phyloP scores from a whole-genome alignment of 345 rosid species.

The Sonneratia alba region DNA sequence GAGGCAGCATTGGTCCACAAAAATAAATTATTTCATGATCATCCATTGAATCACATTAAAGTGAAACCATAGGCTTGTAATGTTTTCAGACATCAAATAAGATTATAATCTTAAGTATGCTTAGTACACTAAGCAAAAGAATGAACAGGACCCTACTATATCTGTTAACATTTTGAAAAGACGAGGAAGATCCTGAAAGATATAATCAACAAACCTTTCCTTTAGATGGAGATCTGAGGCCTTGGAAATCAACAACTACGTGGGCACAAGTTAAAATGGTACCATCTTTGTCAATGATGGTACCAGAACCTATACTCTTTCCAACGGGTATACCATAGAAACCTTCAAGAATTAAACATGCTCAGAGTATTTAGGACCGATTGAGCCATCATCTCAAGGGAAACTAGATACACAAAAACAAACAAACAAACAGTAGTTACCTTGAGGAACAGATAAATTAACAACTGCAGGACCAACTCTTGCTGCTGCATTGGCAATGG shows the following conservation, averaged over 20 bases:
- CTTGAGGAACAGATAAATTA: slow-evolving; percentile 60
- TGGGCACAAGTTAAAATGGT: slow-evolving; percentile 94
- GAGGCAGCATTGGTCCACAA: neutral
- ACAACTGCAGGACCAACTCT: slow-evolving; percentile 79
- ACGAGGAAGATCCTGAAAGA: neutral
- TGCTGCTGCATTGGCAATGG: slow-evolving; percentile 84
- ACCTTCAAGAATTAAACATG: slow-evolving; percentile 22
- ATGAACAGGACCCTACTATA: neutral
- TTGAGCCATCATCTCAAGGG: neutral
- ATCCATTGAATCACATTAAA: neutral
- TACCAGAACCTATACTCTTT: slow-evolving; percentile 67
- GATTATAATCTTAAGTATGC: neutral
- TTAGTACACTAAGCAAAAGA: neutral
- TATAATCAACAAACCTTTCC: slow-evolving; percentile 45
- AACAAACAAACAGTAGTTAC: slow-evolving; percentile 24
- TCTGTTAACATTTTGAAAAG: neutral
- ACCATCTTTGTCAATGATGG: slow-evolving; percentile 73
- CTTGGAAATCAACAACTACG: slow-evolving; percentile 59
- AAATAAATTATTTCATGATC: neutral
- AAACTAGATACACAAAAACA: neutral
- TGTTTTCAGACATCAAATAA: neutral
- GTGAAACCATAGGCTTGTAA: neutral
- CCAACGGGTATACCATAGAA: slow-evolving; percentile 43
- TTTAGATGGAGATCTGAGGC: slow-evolving; percentile 32
- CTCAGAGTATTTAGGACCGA: slow-evolving; percentile 1